These are phyloP conservation scores for Alternaria longipes DNA, from an alignment of 2,329 filamentous ascomycete genomes.

Conservation along the genomic window DNA sequence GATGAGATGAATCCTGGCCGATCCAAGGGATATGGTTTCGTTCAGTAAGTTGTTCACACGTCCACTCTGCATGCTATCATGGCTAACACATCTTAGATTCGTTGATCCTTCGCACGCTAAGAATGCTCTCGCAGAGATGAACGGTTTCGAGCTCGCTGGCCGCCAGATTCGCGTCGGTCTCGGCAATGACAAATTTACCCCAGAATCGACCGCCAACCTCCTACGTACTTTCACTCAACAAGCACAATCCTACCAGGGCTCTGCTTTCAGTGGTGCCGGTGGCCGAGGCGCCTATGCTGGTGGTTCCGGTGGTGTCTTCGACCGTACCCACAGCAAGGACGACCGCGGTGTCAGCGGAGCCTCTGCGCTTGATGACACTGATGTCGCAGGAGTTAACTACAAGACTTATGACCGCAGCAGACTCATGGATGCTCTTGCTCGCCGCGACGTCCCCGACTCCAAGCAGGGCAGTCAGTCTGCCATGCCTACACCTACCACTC, in stretches of 20 bases:
- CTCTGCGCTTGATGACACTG: conserved; percentile 95
- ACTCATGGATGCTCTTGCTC: conserved; percentile 97
- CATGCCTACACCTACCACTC: conserved; percentile 51
- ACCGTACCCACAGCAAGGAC: conserved; percentile 87
- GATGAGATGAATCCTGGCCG: conserved; percentile 74
- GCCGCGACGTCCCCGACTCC: conserved; percentile 74
- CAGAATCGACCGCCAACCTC: conserved; percentile 92
- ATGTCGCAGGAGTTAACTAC: conserved; percentile 98
- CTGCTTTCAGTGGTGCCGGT: conserved; percentile 88
- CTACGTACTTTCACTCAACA: conserved; percentile 85
- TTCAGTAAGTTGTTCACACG: conserved; percentile 75
- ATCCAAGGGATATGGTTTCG: conserved; percentile 91
- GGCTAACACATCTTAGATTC: conserved; percentile 70
- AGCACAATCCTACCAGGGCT: conserved; percentile 76
- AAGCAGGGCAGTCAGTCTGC: conserved; percentile 33
- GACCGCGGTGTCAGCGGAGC: conserved; percentile 88
- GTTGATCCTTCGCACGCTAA: conserved; percentile 89
- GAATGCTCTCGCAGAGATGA: conserved; percentile 98
- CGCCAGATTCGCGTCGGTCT: conserved; percentile 98
- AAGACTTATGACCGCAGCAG: conserved; percentile 99
- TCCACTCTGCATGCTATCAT: not conserved
- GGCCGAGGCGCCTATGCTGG: conserved; percentile 85
- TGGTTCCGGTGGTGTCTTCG: conserved; percentile 76
- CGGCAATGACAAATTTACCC: conserved; percentile 99
- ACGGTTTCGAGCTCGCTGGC: conserved; percentile 96